Evolutionary conservation across 225 moss, liverwort and hornwort species (phyloP).

Genomic region (Rhytidiadelphus loreus): DNA sequence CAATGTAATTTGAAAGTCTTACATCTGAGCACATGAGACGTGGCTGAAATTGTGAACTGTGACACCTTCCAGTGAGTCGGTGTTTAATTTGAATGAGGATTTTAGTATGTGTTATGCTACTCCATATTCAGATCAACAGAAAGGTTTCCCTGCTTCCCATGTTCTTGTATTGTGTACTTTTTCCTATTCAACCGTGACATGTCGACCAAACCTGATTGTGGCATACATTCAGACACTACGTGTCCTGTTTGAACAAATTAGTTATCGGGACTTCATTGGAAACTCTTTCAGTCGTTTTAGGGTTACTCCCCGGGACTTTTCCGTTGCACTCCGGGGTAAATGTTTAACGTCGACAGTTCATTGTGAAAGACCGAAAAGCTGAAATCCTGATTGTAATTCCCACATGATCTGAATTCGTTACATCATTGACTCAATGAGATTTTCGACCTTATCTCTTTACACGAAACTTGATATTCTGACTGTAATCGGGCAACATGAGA

Average conservation of each 20-base stretch:
- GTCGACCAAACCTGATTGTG: neutral
- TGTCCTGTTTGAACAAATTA: neutral
- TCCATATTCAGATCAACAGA: neutral
- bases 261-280: too few relatives aligned
- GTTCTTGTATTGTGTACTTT: neutral
- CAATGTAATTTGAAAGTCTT: neutral
- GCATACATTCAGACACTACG: neutral
- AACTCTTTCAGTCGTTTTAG: neutral
- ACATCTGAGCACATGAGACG: neutral
- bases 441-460: neutral
- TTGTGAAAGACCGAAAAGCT: neutral
- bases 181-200: neutral
- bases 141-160: too few relatives aligned
- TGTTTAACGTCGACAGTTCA: neutral
- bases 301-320: neutral
- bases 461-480: neutral
- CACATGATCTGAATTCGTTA: neutral
- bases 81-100: neutral
- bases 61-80: too few relatives aligned
- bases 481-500: neutral
- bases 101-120: neutral
- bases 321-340: too few relatives aligned
- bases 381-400: neutral
- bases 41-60: neutral
- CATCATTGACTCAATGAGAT: neutral